These are phyloP conservation scores for Chlorella variabilis DNA, from an alignment of 163 green algal species.

Conservation along the genomic window DNA sequence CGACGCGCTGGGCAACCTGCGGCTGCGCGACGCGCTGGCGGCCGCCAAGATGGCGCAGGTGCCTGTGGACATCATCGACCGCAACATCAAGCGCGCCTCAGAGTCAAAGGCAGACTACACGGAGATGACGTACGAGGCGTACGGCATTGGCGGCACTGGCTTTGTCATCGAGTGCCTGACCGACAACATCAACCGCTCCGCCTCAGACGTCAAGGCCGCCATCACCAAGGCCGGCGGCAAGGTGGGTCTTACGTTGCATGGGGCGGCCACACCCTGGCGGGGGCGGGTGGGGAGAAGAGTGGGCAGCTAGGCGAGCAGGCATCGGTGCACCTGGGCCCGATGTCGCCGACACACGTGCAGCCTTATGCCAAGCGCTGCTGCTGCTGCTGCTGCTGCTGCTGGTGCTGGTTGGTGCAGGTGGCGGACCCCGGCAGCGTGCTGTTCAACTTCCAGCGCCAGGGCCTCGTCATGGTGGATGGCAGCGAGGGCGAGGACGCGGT, in stretches of 20 bases:
- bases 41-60: constrained; percentile 63
- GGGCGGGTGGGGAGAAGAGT: not conserved
- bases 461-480: constrained; percentile 53
- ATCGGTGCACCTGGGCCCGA: too few relatives aligned
- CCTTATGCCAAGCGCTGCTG: too few relatives aligned
- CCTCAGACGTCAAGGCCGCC: constrained; percentile 76
- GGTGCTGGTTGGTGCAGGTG: constrained; percentile 66
- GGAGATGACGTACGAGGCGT: constrained; percentile 47
- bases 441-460: constrained; percentile 90
- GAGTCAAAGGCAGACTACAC: constrained; percentile 76
- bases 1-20: constrained; percentile 61
- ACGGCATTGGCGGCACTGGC: constrained; percentile 75
- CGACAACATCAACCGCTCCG: constrained; percentile 91
- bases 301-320: too few relatives aligned
- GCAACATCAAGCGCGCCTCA: constrained; percentile 80
- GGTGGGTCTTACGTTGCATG: constrained; percentile 46
- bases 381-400: too few relatives aligned
- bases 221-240: constrained; percentile 87
- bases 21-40: constrained; percentile 62
- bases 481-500: constrained; percentile 68
- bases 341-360: too few relatives aligned
- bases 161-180: constrained; percentile 94
- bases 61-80: constrained; percentile 80
- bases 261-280: not conserved
- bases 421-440: constrained; percentile 86